Conservation (phyloP, 208 protist genomes). For the Acanthamoeba culbertsoni region DNA sequence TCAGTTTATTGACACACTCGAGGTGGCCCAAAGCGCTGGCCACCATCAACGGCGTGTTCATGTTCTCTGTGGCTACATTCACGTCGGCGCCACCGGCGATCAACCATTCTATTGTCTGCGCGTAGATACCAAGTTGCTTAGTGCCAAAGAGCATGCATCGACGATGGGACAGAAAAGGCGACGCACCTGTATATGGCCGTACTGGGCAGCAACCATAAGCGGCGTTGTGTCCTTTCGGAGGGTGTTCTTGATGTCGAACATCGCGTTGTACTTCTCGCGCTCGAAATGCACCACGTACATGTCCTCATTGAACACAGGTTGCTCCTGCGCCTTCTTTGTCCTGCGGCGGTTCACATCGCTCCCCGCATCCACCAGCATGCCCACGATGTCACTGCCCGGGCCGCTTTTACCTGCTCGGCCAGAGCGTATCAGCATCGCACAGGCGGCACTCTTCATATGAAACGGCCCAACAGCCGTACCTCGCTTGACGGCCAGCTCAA, state of each 20-base stretch:
- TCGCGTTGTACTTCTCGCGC: conserved; percentile 53
- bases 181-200: conserved; percentile 8
- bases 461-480: no score
- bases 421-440: no score
- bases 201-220: conserved; percentile 32
- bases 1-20: conserved; percentile 27
- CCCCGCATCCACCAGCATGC: conserved; percentile 25
- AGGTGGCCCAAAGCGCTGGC: conserved; percentile 17
- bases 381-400: conserved; percentile 49
- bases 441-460: no score
- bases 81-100: conserved; percentile 37
- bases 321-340: not conserved
- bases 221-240: conserved; percentile 44
- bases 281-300: conserved; percentile 63
- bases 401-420: not conserved
- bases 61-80: conserved; percentile 50
- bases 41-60: conserved; percentile 57
- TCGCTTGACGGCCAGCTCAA: conserved; percentile 52
- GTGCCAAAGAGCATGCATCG: not conserved
- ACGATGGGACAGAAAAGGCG: no score
- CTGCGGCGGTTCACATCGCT: conserved; percentile 44
- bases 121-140: not conserved
- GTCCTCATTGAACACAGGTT: conserved; percentile 58
- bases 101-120: conserved; percentile 18
- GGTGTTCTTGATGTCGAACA: conserved; percentile 57